Base-by-base conservation (phyloP, 148 eudicot genomes). In the Beta vulgaris region DNA sequence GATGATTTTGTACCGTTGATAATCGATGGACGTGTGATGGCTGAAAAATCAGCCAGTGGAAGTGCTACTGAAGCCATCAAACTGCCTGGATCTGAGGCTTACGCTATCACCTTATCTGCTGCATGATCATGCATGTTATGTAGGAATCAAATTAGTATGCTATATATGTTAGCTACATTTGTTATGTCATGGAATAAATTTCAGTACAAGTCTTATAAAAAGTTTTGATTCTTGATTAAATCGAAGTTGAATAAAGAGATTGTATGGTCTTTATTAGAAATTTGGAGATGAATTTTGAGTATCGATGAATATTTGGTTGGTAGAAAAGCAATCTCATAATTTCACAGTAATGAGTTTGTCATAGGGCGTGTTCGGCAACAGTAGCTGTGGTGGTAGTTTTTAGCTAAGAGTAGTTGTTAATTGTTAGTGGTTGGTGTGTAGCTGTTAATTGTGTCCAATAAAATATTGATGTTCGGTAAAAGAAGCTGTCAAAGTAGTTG, bases 1-100 rank as follows among this genome's bases (percentile, higher is more conserved):
- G 82, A 79, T 49, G 82, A 79, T 37, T 79, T 73, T 26, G 72
- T 74, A 36, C 59, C 78, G 44, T 67, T 35, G 61, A 39, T 69
- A 18, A 43, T 79, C 7, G 73, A 73, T 9, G 81, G 35, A 5
- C 61, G 9, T 25, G 69, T 74, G 13, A 46, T 74, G 74, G 25
- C 62, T 29, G 77, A 73, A 12, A 79, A 68, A 28, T 13, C 68
- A 23, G 34, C 77, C 6, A 65, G 8, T 65, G 69, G 48, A 34
- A 65, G 48, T 65, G 28, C 21, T 28, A 77, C 21, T 28, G 82
- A 59, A 0, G 82, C 73, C 19, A 68, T 79, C n/a, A 73, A 43
- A 36, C 31, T 69, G 35, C 32, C 73, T 26, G 51, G 72, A 43
- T 65, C 81, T 11, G 77, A 73, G 71, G 40, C 77, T 0, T 74